These are phyloP conservation scores for Closterium sp. DNA, from an alignment of 139 green algal species.

Conservation along the genomic window DNA sequence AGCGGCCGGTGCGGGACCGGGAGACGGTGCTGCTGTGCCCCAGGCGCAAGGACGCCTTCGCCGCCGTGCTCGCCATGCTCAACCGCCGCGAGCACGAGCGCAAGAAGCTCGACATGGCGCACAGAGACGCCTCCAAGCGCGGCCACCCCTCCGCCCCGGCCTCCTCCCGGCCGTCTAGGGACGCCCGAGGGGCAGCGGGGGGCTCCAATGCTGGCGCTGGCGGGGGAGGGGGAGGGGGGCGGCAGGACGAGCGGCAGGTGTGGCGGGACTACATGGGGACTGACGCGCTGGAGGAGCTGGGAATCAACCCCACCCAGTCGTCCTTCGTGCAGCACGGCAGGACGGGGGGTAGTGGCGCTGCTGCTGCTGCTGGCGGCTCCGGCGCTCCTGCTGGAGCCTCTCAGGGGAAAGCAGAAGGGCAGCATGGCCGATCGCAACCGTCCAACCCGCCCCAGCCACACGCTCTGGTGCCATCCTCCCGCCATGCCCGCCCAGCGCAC, in stretches of 20 bases:
- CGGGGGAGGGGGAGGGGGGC: neutral
- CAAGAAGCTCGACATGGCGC: conserved; percentile 35
- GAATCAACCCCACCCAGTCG: conserved; percentile 30
- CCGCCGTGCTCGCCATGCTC: conserved; percentile 26
- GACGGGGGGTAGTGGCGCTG: too few species aligned
- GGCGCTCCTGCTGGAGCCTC: too few species aligned
- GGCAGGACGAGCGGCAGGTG: conserved; percentile 36
- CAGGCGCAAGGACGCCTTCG: neutral
- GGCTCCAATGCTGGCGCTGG: neutral
- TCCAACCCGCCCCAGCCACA: too few species aligned
- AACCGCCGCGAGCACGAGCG: conserved; percentile 15
- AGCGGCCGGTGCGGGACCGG: conserved; percentile 34
- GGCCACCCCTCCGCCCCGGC: neutral
- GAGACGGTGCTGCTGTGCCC: conserved; percentile 37
- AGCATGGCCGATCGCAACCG: too few species aligned
- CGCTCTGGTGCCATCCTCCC: too few species aligned
- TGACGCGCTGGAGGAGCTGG: conserved; percentile 34
- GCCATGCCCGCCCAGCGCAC: too few species aligned
- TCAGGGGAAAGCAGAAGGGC: too few species aligned
- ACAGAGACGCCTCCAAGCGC: neutral
- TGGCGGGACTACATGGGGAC: conserved; percentile 48
- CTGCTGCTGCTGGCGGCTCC: too few species aligned
- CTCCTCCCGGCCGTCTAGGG: neutral
- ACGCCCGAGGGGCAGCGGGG: neutral
- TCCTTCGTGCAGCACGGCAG: neutral